Evolutionary conservation across 140 eudicot genomes (phyloP).

Genomic region (Anethum foeniculum): DNA sequence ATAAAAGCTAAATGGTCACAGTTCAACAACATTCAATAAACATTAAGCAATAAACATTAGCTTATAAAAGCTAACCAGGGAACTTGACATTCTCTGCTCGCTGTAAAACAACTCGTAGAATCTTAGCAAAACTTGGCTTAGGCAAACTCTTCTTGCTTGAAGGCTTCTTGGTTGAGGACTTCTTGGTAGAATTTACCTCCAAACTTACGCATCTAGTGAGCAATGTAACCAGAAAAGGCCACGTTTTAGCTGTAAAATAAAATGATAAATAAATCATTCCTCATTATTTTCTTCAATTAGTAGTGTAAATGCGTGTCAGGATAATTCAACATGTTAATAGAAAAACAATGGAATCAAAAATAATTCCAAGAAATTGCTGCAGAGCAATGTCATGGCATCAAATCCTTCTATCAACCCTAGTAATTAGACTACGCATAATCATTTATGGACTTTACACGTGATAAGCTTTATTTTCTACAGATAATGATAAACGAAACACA

Average conservation of each 20-base stretch:
- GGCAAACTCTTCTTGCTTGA: slow-evolving; percentile 69
- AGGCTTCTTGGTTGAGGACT: slow-evolving; percentile 51
- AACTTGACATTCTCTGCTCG: slow-evolving; percentile 67
- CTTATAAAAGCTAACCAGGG: slow-evolving; percentile 34
- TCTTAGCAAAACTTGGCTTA: slow-evolving; percentile 67
- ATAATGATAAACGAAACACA: background rate
- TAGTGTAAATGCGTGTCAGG: background rate
- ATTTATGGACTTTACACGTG: background rate
- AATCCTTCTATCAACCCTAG: background rate
- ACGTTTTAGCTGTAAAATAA: slow-evolving; percentile 53
- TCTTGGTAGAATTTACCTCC: slow-evolving; percentile 68
- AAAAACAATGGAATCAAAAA: background rate
- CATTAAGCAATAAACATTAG: too few species aligned
- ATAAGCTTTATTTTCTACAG: background rate
- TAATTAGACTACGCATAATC: background rate
- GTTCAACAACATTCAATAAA: background rate
- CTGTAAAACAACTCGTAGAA: slow-evolving; percentile 66
- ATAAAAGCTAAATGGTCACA: background rate
- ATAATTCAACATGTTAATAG: background rate
- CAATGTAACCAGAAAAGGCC: slow-evolving; percentile 79
- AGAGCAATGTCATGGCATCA: background rate
- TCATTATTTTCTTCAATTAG: background rate
- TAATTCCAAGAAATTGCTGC: background rate
- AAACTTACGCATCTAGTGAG: slow-evolving; percentile 44
- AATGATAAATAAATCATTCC: slow-evolving; percentile 13